These are phyloP conservation scores for Lotmaria passim DNA, from an alignment of 208 protist species.

Conservation along the genomic window DNA sequence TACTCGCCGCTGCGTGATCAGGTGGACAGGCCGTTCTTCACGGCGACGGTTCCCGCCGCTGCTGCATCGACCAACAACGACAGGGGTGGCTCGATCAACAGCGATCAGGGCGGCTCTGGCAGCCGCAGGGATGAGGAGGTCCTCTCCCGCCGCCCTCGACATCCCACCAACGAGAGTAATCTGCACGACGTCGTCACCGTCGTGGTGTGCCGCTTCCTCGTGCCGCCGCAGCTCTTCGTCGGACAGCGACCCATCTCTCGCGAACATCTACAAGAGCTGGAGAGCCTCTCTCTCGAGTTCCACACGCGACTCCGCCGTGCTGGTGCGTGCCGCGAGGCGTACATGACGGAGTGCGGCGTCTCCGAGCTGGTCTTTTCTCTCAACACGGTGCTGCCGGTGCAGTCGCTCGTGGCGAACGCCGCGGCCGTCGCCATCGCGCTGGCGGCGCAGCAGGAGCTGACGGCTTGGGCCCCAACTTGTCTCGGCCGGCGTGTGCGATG, in stretches of 20 bases:
- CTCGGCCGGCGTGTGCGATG: slow-evolving; percentile 10
- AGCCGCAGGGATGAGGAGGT: neutral
- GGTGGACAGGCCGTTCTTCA: slow-evolving; percentile 1
- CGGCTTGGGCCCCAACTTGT: slow-evolving; percentile 21
- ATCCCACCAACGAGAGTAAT: slow-evolving; percentile 19
- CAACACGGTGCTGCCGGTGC: slow-evolving; percentile 29
- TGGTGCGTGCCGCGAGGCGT: slow-evolving; percentile 5
- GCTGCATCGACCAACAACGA: neutral
- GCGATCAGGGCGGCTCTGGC: neutral
- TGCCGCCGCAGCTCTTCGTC: slow-evolving; percentile 5
- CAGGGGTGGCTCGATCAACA: neutral
- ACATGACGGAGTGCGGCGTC: slow-evolving; percentile 24
- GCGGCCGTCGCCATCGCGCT: slow-evolving; percentile 21
- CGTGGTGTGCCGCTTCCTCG: slow-evolving; percentile 29
- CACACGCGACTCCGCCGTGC: slow-evolving; percentile 26
- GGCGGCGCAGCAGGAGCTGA: slow-evolving; percentile 14
- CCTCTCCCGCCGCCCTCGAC: slow-evolving; percentile 17
- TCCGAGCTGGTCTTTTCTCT: slow-evolving; percentile 30
- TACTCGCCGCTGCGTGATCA: neutral
- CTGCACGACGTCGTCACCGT: slow-evolving; percentile 30
- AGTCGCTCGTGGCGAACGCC: slow-evolving; percentile 24
- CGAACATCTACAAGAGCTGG: slow-evolving; percentile 18
- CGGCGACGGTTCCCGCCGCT: neutral
- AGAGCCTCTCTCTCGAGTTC: slow-evolving; percentile 19
- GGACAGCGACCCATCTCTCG: neutral